A percentile compares a stretch with the other conserved stretches of the same genome.
Evolutionary conservation across 2,329 filamentous ascomycete genomes (phyloP).

Genomic region (Cylindrodendrum hubeiense): DNA sequence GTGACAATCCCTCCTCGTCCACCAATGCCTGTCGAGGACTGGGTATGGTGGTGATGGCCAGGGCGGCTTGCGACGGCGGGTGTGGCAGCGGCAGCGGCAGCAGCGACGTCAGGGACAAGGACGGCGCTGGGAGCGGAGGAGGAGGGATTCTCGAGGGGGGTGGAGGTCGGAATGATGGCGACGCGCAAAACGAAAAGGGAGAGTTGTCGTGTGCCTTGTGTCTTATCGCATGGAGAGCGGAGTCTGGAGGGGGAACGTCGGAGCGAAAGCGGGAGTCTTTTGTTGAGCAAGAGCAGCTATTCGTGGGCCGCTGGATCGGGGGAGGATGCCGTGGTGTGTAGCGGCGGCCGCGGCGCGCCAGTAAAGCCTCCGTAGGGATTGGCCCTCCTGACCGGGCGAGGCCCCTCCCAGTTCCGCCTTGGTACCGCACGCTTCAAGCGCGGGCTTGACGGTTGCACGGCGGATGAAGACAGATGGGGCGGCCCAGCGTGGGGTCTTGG

Average conservation of each 20-base stretch:
- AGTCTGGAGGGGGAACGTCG: conserved; percentile 9
- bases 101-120: conserved; percentile 28
- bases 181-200: conserved; percentile 20
- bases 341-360: conserved; percentile 8
- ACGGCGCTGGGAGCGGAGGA: conserved; percentile 45
- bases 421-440: background rate
- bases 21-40: conserved; percentile 40
- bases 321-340: conserved; percentile 12
- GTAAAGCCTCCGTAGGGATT: conserved; percentile 8
- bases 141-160: conserved; percentile 52
- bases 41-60: conserved; percentile 35
- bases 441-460: background rate
- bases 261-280: conserved; percentile 16
- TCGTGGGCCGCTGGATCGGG: conserved; percentile 17
- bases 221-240: conserved; percentile 20
- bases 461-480: background rate
- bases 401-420: background rate
- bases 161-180: conserved; percentile 51
- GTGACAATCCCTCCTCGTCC: conserved; percentile 53
- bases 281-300: conserved; percentile 6
- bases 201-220: conserved; percentile 24
- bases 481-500: background rate
- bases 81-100: conserved; percentile 23
- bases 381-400: conserved; percentile 5
- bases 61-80: conserved; percentile 15